These are phyloP conservation scores for Leccinum longicurvipes DNA, from an alignment of 768 basidiomycete genomes.

Conservation along the genomic window DNA sequence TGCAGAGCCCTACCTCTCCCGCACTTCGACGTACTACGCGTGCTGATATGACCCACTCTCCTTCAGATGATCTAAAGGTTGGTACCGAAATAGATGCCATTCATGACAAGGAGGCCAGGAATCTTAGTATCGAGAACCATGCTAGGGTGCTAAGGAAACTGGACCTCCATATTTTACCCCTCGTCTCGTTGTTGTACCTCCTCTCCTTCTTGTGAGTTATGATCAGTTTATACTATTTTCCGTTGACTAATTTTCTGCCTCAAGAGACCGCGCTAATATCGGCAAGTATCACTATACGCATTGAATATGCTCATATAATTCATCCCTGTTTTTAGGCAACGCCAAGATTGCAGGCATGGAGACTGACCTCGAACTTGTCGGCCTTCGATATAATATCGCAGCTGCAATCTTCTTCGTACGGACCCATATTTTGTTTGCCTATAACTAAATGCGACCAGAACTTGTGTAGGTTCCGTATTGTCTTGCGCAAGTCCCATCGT, in stretches of 20 bases:
- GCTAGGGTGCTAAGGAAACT: not conserved
- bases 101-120: slow-evolving; percentile 9
- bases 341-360: slow-evolving; percentile 46
- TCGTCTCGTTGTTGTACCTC: not conserved
- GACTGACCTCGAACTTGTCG: slow-evolving; percentile 33
- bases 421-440: not conserved
- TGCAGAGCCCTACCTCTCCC: not conserved
- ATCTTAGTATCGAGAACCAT: not conserved
- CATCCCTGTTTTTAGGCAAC: slow-evolving; percentile 30
- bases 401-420: slow-evolving; percentile 39
- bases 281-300: slow-evolving; percentile 24
- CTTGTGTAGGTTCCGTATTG: slow-evolving; percentile 32
- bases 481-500: slow-evolving; percentile 39
- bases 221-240: not conserved
- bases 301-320: not conserved
- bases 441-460: not conserved
- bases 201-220: not conserved
- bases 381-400: slow-evolving; percentile 37
- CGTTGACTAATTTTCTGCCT: not conserved
- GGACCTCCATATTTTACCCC: not conserved
- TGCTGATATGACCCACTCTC: slow-evolving; percentile 2
- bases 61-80: not conserved
- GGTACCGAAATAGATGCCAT: slow-evolving; percentile 2
- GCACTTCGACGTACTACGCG: not conserved
- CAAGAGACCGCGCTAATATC: slow-evolving; percentile 44